Base-by-base conservation (phyloP, 2,329 filamentous ascomycete genomes). In the Colletotrichum caudatum region DNA sequence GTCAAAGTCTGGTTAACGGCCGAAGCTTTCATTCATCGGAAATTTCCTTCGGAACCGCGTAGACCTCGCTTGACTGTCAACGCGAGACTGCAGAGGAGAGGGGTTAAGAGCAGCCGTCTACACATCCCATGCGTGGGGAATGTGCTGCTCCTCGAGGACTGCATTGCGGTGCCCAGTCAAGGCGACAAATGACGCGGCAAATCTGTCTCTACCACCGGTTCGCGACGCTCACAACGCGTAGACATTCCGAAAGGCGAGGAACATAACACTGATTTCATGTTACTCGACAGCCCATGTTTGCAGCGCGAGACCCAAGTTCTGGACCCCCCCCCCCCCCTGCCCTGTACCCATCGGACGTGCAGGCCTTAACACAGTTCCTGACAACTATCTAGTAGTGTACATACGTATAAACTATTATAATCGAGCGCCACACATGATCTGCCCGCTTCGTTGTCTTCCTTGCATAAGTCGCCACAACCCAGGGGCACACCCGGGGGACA, bases 381-480 rank as follows among this genome's bases (percentile, higher is more conserved):
- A 57, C 23, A 51, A 53, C 64, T 41, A 16, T 5, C 14, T 44
- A 7, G 41, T 20, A 8, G 16, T 20, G 41, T 59, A n/a, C 53
- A 29, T 29, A 29, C 29, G 5, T 29, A 29, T 29, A 29, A 29
- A 29, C 29, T 29, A 29, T 29, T 29, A 29, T 41, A n/a, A 9
- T 12, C n/a, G 18, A 35, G 35, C 33, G 39, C 11, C 60, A 20
- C 20, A 39, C 20, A 56, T 53, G 64, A 58, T 56, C 64, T 51
- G 53, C 65, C 39, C 37, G 54, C 59, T 69, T 9, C 64, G 48
- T 46, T 58, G 58, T 48, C 41, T 60, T 54, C 29, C 44, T 59
- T 71, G 69, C 65, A 69, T 64, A 60, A 64, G 26, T 71, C 39
- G 69, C 65, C 69, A 71, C 59, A 26, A 37, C 64, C 48, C 23